Evolutionary conservation across 805 yeast genomes (phyloP).

Genomic region (Candida quercuum): DNA sequence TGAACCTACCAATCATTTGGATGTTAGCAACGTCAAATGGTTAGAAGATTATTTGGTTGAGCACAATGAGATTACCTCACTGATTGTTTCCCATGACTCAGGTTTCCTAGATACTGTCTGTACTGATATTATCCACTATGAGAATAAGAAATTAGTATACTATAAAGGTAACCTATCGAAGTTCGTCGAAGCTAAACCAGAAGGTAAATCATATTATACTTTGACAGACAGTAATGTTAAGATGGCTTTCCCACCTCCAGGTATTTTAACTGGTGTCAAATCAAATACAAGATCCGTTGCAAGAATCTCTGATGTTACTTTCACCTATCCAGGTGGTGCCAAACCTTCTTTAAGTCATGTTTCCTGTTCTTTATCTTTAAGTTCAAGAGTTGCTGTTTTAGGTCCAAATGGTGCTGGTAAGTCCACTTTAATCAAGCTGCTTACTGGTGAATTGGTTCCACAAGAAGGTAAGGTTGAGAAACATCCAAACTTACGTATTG

Average conservation of each 20-base stretch:
- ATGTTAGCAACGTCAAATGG: conserved; percentile 92
- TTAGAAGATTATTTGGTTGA: conserved; percentile 78
- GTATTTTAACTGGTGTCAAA: conserved; percentile 94
- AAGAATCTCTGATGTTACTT: conserved; percentile 77
- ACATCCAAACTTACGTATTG: conserved; percentile 96
- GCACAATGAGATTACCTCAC: conserved; percentile 84
- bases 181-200: conserved; percentile 89
- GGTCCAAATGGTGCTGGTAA: conserved; percentile 99
- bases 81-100: conserved; percentile 97
- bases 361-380: conserved; percentile 84
- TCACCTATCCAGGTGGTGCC: conserved; percentile 82
- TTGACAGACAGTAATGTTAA: conserved; percentile 87
- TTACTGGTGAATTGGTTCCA: conserved; percentile 90
- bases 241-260: conserved; percentile 99
- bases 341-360: conserved; percentile 78
- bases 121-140: conserved; percentile 95
- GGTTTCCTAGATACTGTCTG: conserved; percentile 94
- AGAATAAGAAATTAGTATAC: conserved; percentile 88
- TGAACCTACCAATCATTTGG: conserved; percentile 98
- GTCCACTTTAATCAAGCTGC: conserved; percentile 86
- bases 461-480: conserved; percentile 87
- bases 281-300: conserved; percentile 93
- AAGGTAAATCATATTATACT: conserved; percentile 93
- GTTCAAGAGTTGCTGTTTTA: conserved; percentile 94
- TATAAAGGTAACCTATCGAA: conserved; percentile 94